phyloP scores from a whole-genome alignment of 768 basidiomycete species.

The Naganishia antarctica region DNA sequence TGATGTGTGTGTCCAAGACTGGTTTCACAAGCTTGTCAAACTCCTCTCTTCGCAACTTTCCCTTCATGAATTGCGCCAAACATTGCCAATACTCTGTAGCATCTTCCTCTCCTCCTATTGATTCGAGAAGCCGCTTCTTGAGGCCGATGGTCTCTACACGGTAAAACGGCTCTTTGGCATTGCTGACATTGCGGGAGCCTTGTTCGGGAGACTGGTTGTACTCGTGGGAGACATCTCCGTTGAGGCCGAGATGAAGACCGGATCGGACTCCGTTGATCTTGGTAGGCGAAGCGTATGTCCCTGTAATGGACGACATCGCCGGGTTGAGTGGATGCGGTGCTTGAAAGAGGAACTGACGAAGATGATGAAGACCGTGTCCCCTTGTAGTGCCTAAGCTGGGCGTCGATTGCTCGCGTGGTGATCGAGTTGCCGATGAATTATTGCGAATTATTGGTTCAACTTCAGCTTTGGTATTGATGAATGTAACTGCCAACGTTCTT shows the following conservation, averaged over 20 bases:
- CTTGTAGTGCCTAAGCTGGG: neutral
- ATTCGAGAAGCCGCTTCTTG: conserved; percentile 15
- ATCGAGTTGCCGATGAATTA: too few species aligned
- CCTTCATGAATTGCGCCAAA: conserved; percentile 25
- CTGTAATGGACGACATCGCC: conserved; percentile 13
- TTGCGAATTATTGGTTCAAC: too few species aligned
- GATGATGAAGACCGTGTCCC: neutral
- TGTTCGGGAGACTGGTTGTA: conserved; percentile 7
- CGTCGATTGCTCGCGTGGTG: too few species aligned
- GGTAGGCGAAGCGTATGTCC: neutral
- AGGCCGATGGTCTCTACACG: conserved; percentile 26
- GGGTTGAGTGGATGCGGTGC: too few species aligned
- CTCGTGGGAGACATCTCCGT: neutral
- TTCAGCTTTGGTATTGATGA: too few species aligned
- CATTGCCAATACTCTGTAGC: conserved; percentile 22
- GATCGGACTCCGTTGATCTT: neutral
- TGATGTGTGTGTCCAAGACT: conserved; percentile 9
- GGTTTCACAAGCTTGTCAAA: conserved; percentile 21
- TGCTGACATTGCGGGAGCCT: neutral
- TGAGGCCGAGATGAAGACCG: conserved; percentile 1
- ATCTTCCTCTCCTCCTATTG: conserved; percentile 16
- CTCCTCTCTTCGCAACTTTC: conserved; percentile 25
- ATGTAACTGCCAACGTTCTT: too few species aligned
- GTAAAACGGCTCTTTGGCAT: conserved; percentile 19
- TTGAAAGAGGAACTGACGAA: neutral